Conservation (phyloP, 2,329 filamentous ascomycete species). For the Stylonectria norvegica region DNA sequence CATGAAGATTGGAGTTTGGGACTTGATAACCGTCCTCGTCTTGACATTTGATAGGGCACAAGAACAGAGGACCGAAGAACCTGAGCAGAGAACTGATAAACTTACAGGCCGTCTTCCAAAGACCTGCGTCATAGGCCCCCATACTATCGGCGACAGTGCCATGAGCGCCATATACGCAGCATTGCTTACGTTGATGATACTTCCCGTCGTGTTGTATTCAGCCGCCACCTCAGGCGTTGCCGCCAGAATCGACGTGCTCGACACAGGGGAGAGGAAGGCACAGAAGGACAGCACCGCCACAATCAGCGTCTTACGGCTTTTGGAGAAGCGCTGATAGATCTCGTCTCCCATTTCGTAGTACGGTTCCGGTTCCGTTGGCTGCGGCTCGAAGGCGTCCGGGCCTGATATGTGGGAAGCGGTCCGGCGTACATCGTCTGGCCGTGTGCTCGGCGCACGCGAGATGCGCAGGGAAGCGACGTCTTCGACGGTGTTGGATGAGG, state of each 20-base stretch:
- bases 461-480: conserved; percentile 3
- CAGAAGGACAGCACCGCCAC: conserved; percentile 69
- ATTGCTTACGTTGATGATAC: conserved; percentile 70
- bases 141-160: conserved; percentile 67
- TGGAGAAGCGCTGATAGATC: conserved; percentile 63
- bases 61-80: background rate
- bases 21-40: too few relatives aligned
- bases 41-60: background rate
- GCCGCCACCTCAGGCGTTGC: conserved; percentile 71
- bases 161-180: conserved; percentile 73
- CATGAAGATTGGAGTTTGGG: too few relatives aligned
- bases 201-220: conserved; percentile 62
- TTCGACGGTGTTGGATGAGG: conserved; percentile 5
- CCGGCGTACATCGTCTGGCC: conserved; percentile 15
- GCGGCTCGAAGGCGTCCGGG: conserved; percentile 26
- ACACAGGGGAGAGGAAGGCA: conserved; percentile 72
- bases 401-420: conserved; percentile 30
- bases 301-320: conserved; percentile 61
- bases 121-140: conserved; percentile 67
- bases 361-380: conserved; percentile 7
- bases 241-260: conserved; percentile 68
- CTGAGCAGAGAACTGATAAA: conserved; percentile 5
- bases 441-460: background rate
- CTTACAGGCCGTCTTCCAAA: conserved; percentile 57
- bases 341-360: conserved; percentile 40